A percentile compares a stretch with the other conserved stretches of the same genome.
phyloP scores from a whole-genome alignment of 176 grass and related monocot genomes.

The Guadua angustifolia region DNA sequence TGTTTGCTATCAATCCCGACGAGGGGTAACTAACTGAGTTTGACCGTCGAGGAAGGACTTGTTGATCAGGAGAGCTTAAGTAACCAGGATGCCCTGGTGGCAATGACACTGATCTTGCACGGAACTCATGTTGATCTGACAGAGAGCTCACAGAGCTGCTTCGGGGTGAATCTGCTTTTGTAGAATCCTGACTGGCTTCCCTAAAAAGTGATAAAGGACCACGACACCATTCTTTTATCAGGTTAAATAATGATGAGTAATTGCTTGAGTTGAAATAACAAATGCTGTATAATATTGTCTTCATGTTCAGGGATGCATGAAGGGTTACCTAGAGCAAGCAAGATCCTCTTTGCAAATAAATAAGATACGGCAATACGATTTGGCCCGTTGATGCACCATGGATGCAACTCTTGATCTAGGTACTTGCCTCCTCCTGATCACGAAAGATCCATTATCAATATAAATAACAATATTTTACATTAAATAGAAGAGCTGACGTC shows the following conservation, averaged over 20 bases:
- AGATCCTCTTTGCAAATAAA: conserved; percentile 74
- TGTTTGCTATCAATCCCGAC: neutral
- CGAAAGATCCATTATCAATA: conserved; percentile 18
- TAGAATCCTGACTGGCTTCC: conserved; percentile 43
- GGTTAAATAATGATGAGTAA: neutral
- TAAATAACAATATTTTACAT: neutral
- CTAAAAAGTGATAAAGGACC: conserved; percentile 42
- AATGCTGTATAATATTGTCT: conserved; percentile 5
- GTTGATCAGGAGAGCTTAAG: conserved; percentile 18
- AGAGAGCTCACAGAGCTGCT: conserved; percentile 43
- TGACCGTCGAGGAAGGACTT: conserved; percentile 34
- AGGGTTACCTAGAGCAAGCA: conserved; percentile 58
- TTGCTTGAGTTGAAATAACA: conserved; percentile 16
- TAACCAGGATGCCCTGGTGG: conserved; percentile 43
- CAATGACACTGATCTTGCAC: conserved; percentile 49
- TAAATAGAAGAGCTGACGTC: conserved; percentile 10
- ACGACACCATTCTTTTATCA: conserved; percentile 9
- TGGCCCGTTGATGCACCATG: conserved; percentile 57
- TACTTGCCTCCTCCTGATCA: conserved; percentile 53
- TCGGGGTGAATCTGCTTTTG: conserved; percentile 43
- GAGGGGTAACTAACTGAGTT: conserved; percentile 42
- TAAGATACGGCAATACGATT: conserved; percentile 65
- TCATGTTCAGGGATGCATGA: neutral
- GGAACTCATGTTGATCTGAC: conserved; percentile 37
- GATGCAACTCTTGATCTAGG: conserved; percentile 71